A percentile compares a stretch with the other conserved stretches of the same genome.
These are phyloP conservation scores for Paramecium octaurelia DNA, from an alignment of 73 alveolate species.

Conservation along the genomic window DNA sequence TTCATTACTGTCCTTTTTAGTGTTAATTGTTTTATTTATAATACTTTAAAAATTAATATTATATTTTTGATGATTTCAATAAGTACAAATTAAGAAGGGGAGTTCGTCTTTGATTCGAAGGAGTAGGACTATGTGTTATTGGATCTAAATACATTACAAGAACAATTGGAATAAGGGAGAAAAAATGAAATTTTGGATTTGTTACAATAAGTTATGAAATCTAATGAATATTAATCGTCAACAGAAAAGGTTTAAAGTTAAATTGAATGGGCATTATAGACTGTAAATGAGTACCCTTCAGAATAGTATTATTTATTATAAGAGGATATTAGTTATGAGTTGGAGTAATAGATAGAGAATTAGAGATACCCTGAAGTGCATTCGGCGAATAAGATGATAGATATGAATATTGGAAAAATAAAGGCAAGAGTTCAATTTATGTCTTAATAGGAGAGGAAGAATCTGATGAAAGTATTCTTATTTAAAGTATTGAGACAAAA, in stretches of 20 bases:
- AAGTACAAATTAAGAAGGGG: neutral
- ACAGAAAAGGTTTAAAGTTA: neutral
- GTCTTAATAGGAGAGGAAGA: neutral
- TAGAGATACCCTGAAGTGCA: neutral
- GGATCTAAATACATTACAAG: neutral
- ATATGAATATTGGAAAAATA: neutral
- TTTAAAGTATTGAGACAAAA: neutral
- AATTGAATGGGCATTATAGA: constrained; percentile 13
- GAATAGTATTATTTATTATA: neutral
- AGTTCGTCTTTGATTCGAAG: neutral
- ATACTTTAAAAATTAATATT: neutral
- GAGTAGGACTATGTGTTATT: neutral
- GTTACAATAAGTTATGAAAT: neutral
- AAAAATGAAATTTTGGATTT: neutral
- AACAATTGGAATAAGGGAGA: neutral
- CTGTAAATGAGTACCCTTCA: neutral
- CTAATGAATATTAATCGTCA: neutral
- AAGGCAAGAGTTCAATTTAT: neutral
- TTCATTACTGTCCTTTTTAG: neutral
- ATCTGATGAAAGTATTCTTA: neutral
- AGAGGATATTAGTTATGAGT: neutral
- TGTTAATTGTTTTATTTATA: neutral
- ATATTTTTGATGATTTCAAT: neutral
- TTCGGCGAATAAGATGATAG: neutral
- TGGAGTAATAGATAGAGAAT: neutral